These are phyloP conservation scores for Sideroxylon spinosum DNA, from an alignment of 179 eudicot species.

Conservation along the genomic window DNA sequence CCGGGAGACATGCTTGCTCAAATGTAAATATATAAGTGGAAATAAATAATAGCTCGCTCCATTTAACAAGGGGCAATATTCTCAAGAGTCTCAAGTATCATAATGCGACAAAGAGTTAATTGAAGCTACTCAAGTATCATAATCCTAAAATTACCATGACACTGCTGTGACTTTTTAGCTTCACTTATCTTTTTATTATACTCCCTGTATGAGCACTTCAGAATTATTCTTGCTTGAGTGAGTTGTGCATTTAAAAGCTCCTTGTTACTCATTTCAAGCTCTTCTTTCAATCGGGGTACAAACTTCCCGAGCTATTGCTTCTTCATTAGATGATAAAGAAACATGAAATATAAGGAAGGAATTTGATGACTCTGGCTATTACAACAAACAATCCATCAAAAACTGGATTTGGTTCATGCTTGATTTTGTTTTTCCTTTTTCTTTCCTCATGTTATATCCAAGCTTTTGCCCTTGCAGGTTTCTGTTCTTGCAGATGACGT, in stretches of 20 bases:
- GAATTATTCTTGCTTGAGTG: no score
- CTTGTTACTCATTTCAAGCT: no score
- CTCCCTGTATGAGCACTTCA: no score
- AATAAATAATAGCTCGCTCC: not conserved
- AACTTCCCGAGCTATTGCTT: no score
- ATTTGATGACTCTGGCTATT: not conserved
- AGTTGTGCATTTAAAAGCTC: no score
- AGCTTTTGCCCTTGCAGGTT: slow-evolving; percentile 39
- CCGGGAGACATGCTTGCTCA: not conserved
- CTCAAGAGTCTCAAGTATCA: no score
- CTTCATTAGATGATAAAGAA: not conserved
- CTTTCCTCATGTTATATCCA: not conserved
- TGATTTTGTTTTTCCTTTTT: not conserved
- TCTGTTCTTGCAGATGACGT: slow-evolving; percentile 87
- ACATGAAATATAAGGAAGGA: not conserved
- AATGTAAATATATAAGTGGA: not conserved
- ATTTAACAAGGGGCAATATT: not conserved
- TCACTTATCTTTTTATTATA: no score
- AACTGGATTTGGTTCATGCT: not conserved
- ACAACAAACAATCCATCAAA: not conserved
- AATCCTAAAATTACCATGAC: no score
- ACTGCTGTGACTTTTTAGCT: no score
- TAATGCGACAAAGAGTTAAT: no score
- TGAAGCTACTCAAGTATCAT: no score
- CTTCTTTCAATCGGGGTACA: no score